Conservation (phyloP, 78 protist genomes). For the Tieghemostelium lacteum region DNA sequence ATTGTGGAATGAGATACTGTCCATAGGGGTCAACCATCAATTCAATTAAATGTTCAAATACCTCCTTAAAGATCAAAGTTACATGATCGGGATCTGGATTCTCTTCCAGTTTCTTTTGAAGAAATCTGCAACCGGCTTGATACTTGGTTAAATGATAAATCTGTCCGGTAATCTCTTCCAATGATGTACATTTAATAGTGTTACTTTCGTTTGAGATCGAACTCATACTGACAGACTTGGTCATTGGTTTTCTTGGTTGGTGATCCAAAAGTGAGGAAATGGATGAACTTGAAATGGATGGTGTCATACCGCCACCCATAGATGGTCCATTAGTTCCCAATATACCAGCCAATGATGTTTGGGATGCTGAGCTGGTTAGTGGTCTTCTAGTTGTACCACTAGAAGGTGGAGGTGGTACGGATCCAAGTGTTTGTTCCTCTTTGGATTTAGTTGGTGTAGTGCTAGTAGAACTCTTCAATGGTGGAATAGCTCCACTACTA, state of each 20-base stretch:
- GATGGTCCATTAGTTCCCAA: not conserved
- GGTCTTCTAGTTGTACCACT: not conserved
- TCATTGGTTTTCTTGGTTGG: constrained; percentile 71
- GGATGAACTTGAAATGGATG: not conserved
- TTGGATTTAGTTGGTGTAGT: constrained; percentile 1
- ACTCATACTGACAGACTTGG: constrained; percentile 71
- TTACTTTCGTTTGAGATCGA: constrained; percentile 20
- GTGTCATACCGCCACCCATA: not conserved
- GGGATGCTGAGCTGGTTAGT: not conserved
- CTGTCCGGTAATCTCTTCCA: constrained; percentile 83
- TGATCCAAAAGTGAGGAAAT: not conserved
- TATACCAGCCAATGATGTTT: not conserved
- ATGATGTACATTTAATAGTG: constrained; percentile 26
- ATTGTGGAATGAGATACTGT: constrained; percentile 81
- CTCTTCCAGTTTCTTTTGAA: constrained; percentile 94
- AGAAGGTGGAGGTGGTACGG: not conserved
- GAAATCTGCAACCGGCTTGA: constrained; percentile 96
- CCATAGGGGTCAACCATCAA: constrained; percentile 93
- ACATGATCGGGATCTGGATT: constrained; percentile 34
- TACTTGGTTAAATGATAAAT: constrained; percentile 80
- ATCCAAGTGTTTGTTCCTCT: not conserved
- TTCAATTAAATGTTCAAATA: constrained; percentile 84
- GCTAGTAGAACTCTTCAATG: not conserved
- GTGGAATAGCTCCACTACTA: constrained; percentile 4
- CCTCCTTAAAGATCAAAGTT: constrained; percentile 88